Evolutionary conservation across 2,329 filamentous ascomycete genomes (phyloP), one percentile per base, ranked within the genome.

Genomic region (Arthrobotrys sphaeroides): DNA sequence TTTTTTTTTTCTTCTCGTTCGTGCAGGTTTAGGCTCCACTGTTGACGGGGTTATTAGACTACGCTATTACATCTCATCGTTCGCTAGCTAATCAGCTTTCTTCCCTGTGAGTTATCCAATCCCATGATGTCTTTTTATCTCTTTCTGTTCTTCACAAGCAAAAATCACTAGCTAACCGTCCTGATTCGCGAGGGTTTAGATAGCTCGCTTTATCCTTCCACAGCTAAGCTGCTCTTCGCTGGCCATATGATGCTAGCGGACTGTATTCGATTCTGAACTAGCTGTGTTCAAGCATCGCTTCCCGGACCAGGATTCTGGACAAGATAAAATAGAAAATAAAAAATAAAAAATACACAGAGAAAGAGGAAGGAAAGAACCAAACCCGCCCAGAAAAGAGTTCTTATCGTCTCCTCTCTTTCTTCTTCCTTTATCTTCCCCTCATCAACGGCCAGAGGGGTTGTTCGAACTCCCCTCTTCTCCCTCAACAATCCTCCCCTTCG

Each of bases 1-100:
- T n/a, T n/a, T n/a, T n/a, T n/a, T 33, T 33, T 33, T 33, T 5
- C 5, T 33, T 33, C 10, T 5, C 28, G 28, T 33, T 5, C 5
- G 5, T 55, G 51, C 51, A 55, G 51, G 28, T 38, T 24, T 55
- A 33, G 38, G 31, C 51, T 55, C 49, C 49, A 55, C 49, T 36
- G n/a, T 55, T 55, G 28, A 10, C 28, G 5, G 28, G 28, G 5
- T n/a, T n/a, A n/a, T n/a, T n/a, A n/a, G n/a, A n/a, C n/a, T n/a
- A n/a, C n/a, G n/a, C 24, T 49, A 49, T 49, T 24, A 55, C 26
- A 36, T 38, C 51, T 36, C 31, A 38, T 55, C 51, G 51, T 53
- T 33, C 47, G 5, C 18, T 53, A 16, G 1, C 16, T 22, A 20
- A 26, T 24, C n/a, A n/a, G n/a, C n/a, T n/a, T n/a, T 33, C 13